Conservation (phyloP, 345 rosid genomes). For the Rubroshorea leprosula region DNA sequence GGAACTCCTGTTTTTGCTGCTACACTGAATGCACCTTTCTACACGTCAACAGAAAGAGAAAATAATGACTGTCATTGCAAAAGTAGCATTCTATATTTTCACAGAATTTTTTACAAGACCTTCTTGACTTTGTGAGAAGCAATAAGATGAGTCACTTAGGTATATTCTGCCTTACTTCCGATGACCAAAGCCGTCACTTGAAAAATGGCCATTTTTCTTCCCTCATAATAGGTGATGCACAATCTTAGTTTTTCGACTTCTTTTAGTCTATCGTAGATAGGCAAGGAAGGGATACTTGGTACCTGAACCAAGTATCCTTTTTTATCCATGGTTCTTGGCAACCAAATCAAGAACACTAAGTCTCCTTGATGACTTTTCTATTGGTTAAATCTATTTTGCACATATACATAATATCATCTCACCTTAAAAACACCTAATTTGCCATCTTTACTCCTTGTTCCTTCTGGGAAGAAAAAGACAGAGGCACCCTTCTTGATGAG, state of each 20-base stretch:
- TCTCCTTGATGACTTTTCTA: not conserved
- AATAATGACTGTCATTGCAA: slow-evolving; percentile 9
- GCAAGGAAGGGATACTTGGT: too few species aligned
- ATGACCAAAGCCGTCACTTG: too few species aligned
- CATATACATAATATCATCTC: slow-evolving; percentile 13
- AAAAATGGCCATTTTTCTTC: too few species aligned
- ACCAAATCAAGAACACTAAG: not conserved
- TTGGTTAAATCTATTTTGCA: not conserved
- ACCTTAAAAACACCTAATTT: slow-evolving; percentile 85
- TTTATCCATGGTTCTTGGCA: too few species aligned
- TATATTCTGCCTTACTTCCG: too few species aligned
- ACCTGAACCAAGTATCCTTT: too few species aligned
- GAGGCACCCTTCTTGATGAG: slow-evolving; percentile 76
- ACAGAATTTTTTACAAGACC: not conserved
- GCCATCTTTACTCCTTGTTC: slow-evolving; percentile 89
- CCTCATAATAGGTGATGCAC: too few species aligned
- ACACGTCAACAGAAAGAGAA: slow-evolving; percentile 23
- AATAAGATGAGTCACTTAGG: too few species aligned
- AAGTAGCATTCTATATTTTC: not conserved
- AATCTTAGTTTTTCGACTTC: too few species aligned
- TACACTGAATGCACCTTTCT: slow-evolving; percentile 94
- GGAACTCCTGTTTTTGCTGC: slow-evolving; percentile 81
- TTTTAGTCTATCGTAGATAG: too few species aligned
- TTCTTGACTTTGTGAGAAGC: too few species aligned
- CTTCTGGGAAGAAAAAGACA: slow-evolving; percentile 88